Evolutionary conservation across 495 filamentous ascomycete genomes (phyloP), one percentile per base, ranked within the genome.

Genomic region (Penicillium atrosanguineum): DNA sequence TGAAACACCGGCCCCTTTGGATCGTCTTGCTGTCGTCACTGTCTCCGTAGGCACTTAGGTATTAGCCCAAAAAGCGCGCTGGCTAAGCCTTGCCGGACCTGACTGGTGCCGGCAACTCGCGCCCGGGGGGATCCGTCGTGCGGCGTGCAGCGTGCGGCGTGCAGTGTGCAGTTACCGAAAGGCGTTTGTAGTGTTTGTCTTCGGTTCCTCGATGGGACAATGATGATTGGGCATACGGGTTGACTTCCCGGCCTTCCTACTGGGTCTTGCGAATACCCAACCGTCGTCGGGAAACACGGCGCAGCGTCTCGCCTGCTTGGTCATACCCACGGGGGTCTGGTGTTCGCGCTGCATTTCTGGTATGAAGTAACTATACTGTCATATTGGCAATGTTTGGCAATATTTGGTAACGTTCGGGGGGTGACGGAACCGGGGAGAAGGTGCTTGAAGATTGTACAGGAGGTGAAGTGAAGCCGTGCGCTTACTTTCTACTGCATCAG

Each of bases 61-160:
- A 34, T 8, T 4, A 12, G 31, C 11, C 11, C 4, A 4, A 14
- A 14, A 2, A 12, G 31, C 31, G 31, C 14, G 31, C 9, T 12
- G 18, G 20, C 49, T 40, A 44, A 37, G 41, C 39, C 25, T 44
- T 52, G 18, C 49, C 38, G 38, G 48, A 50, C 37, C 31, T 34
- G 31, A 34, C 31, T 34, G 12, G 31, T 8, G 31, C 31, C 31
- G 31, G 31, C 31, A 34, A 4, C 11, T 34, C 31, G 11, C 31
- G 31, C 31, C 28, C 31, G 31, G 6, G 1, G 31, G 12, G 11
- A 34, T 12, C 28, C 28, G 31, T 12, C 31, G 4, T 34, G 31
- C 31, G 3, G 9, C 9, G 7, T 12, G 11, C n/a, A n/a, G n/a
- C n/a, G n/a, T n/a, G n/a, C n/a, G n/a, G n/a, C n/a, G n/a, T n/a